Evolutionary conservation across 495 filamentous ascomycete species (phyloP).

Genomic region (Podospora australis): DNA sequence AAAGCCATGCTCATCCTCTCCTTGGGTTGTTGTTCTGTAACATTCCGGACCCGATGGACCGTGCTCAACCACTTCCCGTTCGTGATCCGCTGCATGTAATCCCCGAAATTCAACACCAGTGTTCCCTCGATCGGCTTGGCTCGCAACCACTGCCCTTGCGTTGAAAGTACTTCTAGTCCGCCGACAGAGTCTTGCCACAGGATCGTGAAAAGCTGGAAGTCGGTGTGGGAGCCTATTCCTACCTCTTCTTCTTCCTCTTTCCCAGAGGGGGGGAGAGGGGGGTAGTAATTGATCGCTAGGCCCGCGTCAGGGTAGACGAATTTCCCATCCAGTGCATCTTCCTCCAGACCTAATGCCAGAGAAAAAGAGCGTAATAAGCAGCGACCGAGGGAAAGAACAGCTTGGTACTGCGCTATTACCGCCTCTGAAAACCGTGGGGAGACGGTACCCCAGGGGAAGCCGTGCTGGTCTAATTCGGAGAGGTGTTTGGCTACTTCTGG

Average conservation of each 20-base stretch:
- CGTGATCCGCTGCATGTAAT: conserved; percentile 58
- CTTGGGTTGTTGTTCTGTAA: conserved; percentile 29
- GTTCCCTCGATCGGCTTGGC: conserved; percentile 50
- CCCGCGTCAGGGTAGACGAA: conserved; percentile 39
- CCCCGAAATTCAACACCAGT: conserved; percentile 62
- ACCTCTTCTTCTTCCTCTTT: conserved; percentile 5
- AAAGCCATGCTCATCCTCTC: conserved; percentile 55
- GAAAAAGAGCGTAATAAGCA: conserved; percentile 44
- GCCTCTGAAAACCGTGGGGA: conserved; percentile 37
- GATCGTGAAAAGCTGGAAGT: conserved; percentile 56
- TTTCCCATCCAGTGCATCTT: conserved; percentile 44
- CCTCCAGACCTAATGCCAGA: conserved; percentile 39
- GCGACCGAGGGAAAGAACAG: conserved; percentile 40
- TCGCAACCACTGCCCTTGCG: conserved; percentile 50
- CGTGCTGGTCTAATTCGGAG: conserved; percentile 40
- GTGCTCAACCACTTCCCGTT: conserved; percentile 56
- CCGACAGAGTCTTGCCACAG: conserved; percentile 50
- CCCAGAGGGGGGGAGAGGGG: conserved; percentile 5
- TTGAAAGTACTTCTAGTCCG: conserved; percentile 49
- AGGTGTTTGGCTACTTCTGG: conserved; percentile 31
- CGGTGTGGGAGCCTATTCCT: conserved; percentile 53
- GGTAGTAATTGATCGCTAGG: conserved; percentile 29
- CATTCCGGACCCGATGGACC: conserved; percentile 53
- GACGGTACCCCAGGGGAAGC: conserved; percentile 44
- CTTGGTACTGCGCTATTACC: conserved; percentile 38